A percentile compares a stretch with the other conserved stretches of the same genome.
Evolutionary conservation across 345 rosid genomes (phyloP).

Genomic region (Orychophragmus violaceus): DNA sequence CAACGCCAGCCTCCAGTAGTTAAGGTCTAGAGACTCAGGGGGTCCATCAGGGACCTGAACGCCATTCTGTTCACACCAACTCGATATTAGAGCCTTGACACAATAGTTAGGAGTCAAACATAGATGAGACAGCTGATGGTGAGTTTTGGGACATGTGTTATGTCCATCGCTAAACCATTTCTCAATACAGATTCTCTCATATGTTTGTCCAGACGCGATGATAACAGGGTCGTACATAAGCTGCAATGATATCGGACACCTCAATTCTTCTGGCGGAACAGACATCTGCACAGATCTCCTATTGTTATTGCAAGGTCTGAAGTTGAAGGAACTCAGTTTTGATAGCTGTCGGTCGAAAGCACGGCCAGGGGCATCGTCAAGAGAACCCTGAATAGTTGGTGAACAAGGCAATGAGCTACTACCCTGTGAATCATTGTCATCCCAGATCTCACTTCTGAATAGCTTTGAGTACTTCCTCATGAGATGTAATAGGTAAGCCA

Average conservation of each 20-base stretch:
- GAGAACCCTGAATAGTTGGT: constrained; percentile 58
- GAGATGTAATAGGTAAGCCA: constrained; percentile 81
- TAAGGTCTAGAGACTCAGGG: constrained; percentile 84
- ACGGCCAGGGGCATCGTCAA: constrained; percentile 54
- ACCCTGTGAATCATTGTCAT: constrained; percentile 89
- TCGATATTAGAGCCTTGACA: constrained; percentile 81
- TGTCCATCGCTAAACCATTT: constrained; percentile 97
- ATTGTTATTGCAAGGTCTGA: constrained; percentile 46
- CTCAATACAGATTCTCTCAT: constrained; percentile 86
- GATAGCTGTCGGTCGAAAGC: constrained; percentile 76
- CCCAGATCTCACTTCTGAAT: constrained; percentile 76
- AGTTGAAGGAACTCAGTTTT: constrained; percentile 74
- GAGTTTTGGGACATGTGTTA: constrained; percentile 83
- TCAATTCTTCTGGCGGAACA: constrained; percentile 84
- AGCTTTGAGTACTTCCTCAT: constrained; percentile 94
- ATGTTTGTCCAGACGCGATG: constrained; percentile 94
- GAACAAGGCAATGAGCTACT: constrained; percentile 80
- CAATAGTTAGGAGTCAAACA: constrained; percentile 90
- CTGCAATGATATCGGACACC: constrained; percentile 95
- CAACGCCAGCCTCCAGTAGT: constrained; percentile 84
- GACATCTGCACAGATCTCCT: constrained; percentile 65
- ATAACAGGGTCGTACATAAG: constrained; percentile 95
- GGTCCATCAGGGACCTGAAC: constrained; percentile 70
- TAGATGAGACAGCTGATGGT: constrained; percentile 71
- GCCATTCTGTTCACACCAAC: constrained; percentile 95